Evolutionary conservation across 306 rosid genomes (phyloP), one percentile per base, ranked within the genome.

Genomic region (Sesbania bispinosa): DNA sequence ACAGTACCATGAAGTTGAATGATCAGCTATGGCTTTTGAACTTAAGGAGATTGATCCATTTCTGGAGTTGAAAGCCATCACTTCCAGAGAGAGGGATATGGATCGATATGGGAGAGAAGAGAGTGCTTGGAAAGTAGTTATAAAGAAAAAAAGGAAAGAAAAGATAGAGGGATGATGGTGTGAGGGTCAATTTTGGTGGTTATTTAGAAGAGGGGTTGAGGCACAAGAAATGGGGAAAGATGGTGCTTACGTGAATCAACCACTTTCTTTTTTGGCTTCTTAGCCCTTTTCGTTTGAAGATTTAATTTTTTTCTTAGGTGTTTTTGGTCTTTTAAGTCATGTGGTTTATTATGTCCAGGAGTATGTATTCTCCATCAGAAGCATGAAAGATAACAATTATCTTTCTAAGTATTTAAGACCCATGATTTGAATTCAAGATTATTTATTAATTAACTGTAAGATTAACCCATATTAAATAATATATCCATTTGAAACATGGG

Each of bases 1-100:
- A 67, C 80, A 81, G 24, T 76, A 85, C 80, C 86, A 85, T 19
- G 88, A 85, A 32, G 76, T 82, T 66, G 74, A 68, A n/a, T n/a
- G n/a, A 47, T 85, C 84, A 50, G 66, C 84, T 62, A 66, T 47
- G 33, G 53, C 48, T 42, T 45, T 67, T 29, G 79, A 67, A 33
- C 15, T 42, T 2, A 75, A 27, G 4, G 2, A 4, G 2, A 26
- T 21, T 24, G 29, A 9, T 62, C 6, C 15, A 6, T 62, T 53
- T 69, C 24, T 75, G n/a, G 19, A 46, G 4, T 67, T 67, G 42
- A 72, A 21, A 67, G 75, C 71, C 83, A 79, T 74, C 50, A 4
- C 5, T 18, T 38, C 35, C 15, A 39, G 0, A 20, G 3, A 52
- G 43, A 50, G 14, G 38, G 15, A 35, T 1, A 5, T 15, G 18